Evolutionary conservation across 805 yeast genomes (phyloP), one percentile per base, ranked within the genome.

Genomic region (Saccharomycopsis capsularis): DNA sequence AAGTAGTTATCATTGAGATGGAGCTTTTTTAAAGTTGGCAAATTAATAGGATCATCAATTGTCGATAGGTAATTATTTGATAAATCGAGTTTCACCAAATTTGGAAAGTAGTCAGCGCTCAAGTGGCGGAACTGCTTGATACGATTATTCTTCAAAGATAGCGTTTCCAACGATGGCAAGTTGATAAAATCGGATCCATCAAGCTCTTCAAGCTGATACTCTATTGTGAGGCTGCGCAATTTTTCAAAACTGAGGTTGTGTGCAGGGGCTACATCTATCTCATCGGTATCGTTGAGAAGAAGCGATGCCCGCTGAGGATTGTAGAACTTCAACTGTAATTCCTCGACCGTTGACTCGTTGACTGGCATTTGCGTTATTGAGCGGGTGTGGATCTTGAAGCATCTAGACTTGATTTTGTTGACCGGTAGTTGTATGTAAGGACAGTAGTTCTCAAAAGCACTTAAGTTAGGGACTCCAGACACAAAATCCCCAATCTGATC

Each of bases 1-100:
- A 47, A 32, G 19, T 35, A 15, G 25, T 47, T 47, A 19, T 37
- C 51, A 25, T 43, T 35, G 6, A 47, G 24, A 25, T 47, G 19
- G 6, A 47, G 38, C 30, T 42, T 21, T 11, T 18, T 19, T 16
- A 46, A 19, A 21, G 18, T 40, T n/a, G 51, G 51, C 1, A 47
- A 30, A 25, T 43, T 41, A n/a, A 47, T 38, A 11, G 42, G 42
- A 16, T 38, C 40, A n/a, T 23, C 29, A 18, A 47, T 13, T 19
- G 18, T 24, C 13, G 9, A 4, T 23, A 47, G 35, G 11, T 21
- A 19, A 23, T 47, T 47, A 7, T 37, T 23, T 15, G 51, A 47
- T 4, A 47, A 24, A 29, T 47, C 38, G 13, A 47, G 25, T 22
- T n/a, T 13, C 29, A 35, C 22, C 21, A 47, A 30, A 38, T 35